These are phyloP conservation scores for Ocimum tenuiflorum DNA, from an alignment of 257 asterid species.

Conservation along the genomic window DNA sequence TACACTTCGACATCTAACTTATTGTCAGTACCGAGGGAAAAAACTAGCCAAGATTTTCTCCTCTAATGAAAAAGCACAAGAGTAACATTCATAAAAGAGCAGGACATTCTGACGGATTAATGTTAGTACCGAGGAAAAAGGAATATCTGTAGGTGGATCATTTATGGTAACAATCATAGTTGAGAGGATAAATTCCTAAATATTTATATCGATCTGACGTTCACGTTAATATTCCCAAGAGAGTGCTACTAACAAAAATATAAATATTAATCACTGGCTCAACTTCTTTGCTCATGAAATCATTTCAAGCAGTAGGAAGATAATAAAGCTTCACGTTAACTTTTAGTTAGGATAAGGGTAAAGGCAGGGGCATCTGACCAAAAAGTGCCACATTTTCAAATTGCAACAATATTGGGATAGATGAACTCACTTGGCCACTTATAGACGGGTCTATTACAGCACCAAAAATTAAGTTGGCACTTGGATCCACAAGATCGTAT, in stretches of 20 bases:
- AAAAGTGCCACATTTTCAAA: not conserved
- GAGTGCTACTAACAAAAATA: too few species aligned
- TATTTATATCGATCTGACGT: not conserved
- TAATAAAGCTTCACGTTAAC: not conserved
- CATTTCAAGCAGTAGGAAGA: slow-evolving; percentile 4
- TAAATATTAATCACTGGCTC: not conserved
- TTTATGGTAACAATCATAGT: not conserved
- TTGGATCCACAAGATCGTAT: slow-evolving; percentile 97
- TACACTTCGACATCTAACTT: not conserved
- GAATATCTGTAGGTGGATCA: not conserved
- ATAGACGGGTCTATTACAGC: slow-evolving; percentile 88
- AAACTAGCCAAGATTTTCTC: too few species aligned
- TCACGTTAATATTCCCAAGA: not conserved
- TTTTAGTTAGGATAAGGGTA: not conserved
- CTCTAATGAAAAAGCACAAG: too few species aligned
- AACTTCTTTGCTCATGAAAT: slow-evolving; percentile 4
- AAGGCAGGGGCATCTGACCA: not conserved
- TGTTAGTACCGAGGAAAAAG: too few species aligned
- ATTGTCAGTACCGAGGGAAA: not conserved
- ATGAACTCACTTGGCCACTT: slow-evolving; percentile 81
- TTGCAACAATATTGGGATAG: not conserved
- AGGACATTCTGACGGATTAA: not conserved
- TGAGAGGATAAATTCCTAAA: not conserved
- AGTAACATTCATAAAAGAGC: too few species aligned
- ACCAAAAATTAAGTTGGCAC: slow-evolving; percentile 93